These are phyloP conservation scores for Scleromitrula shiraiana DNA, from an alignment of 2,329 filamentous ascomycete species.

Conservation along the genomic window DNA sequence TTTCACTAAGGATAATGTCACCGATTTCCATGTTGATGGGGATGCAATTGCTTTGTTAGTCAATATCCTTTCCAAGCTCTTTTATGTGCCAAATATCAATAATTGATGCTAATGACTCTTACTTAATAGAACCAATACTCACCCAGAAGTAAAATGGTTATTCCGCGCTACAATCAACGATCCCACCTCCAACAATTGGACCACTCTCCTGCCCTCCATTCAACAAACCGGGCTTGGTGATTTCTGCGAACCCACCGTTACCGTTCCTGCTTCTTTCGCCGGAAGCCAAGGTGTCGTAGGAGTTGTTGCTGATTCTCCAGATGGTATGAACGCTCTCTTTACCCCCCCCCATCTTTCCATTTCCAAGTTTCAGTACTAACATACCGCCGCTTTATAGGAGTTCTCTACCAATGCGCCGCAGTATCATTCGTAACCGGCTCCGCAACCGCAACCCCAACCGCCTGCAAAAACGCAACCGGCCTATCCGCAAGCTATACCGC, in stretches of 20 bases:
- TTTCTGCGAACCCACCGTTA: constrained; percentile 45
- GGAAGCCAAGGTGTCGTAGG: constrained; percentile 49
- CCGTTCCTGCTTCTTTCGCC: constrained; percentile 41
- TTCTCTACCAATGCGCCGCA: constrained; percentile 40
- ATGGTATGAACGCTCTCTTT: constrained; percentile 35
- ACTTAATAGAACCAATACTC: constrained; percentile 32
- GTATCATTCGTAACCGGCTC: constrained; percentile 45
- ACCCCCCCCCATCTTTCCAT: neutral
- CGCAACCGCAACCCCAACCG: constrained; percentile 22
- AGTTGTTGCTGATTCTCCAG: constrained; percentile 43
- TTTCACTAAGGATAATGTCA: constrained; percentile 41
- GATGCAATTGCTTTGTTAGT: constrained; percentile 38
- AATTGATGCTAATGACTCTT: too few relatives aligned
- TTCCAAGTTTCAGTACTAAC: neutral
- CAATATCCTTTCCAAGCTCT: neutral
- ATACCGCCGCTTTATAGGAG: neutral
- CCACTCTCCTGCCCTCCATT: constrained; percentile 45
- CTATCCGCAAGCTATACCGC: constrained; percentile 23
- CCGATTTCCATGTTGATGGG: constrained; percentile 52
- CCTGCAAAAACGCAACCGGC: constrained; percentile 34
- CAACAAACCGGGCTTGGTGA: constrained; percentile 46
- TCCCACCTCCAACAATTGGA: constrained; percentile 40
- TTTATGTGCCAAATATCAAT: neutral
- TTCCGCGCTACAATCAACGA: constrained; percentile 46
- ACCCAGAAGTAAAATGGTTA: constrained; percentile 47